Evolutionary conservation across 495 filamentous ascomycete species (phyloP), one percentile per base, ranked within the genome.

Genomic region (Aspergillus biplanus): DNA sequence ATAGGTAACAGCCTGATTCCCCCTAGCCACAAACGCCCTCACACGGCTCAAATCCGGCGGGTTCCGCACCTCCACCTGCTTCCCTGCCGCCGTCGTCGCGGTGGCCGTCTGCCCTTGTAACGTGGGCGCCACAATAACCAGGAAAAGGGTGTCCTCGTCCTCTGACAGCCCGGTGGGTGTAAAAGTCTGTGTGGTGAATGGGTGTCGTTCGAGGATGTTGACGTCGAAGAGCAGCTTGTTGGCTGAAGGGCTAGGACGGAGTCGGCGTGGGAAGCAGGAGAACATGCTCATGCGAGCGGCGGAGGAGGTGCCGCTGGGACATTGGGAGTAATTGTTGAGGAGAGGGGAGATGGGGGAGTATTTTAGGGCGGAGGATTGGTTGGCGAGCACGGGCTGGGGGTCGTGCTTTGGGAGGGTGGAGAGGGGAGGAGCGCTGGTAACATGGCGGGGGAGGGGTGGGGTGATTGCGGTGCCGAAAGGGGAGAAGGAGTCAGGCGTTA

Each of bases 161-260:
- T 64, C 65, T 31, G 80, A 76, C 11, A 90, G 72, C 58, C 87
- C 87, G 16, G 97, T 78, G 0, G 95, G 95, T 44, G 91, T 84
- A 74, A 99, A 98, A 0, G 92, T 96, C 73, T 99, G 95, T 31
- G 90, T 89, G 16, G 95, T 97, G 77, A 85, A 97, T 0, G 95
- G 96, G 72, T 99, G 95, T 27, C 96, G 87, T 73, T 99, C 95
- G 46, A 99, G 86, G 60, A 97, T 86, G 6, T 77, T 72, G 49
- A 97, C 83, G 39, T 86, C 79, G 72, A 96, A 91, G 6, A 87
- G 67, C 52, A 33, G 13, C 34, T 34, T 75, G 16, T 27, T 46
- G 52, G 63, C 60, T 31, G 71, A 64, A 1, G 67, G 61, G 21
- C n/a, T 8, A 18, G 47, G 47, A 18, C 79, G 75, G 44, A 86